Base-by-base conservation (phyloP, 352 stramenopile genomes). In the Globisporangium orthogonon region DNA sequence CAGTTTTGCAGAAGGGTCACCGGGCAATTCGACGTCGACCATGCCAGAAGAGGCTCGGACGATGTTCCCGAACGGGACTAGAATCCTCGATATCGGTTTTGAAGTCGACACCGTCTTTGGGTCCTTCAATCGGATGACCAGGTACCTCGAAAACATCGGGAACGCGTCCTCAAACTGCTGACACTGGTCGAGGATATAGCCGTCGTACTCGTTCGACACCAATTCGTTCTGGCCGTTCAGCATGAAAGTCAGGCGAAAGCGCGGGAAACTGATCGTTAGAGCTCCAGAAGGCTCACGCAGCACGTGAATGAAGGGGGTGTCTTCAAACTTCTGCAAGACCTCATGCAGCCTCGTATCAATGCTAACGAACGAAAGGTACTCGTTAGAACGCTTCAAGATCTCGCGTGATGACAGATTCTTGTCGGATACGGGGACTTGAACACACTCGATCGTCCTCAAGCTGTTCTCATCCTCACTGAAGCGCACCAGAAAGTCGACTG, bases 131-230 rank as follows among this genome's bases (percentile, higher is more conserved):
- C 57, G 30, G 2, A 85, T 43, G 0, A 80, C 47, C 1, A 85
- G 35, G 33, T 85, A 85, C 1, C 62, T 71, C 6, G 39, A 43
- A 14, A 85, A 83, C 4, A 67, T 60, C 9, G 62, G 61, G 4
- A 85, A 56, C 17, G 72, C 69, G 7, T 74, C 73, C 11, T 61
- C 60, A 4, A 84, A 69, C 30, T 81, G 71, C 56, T 86, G 74
- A 4, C 52, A 51, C 5, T 28, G 17, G 10, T 60, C 56, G 39
- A 89, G 61, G 0, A 68, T 7, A 17, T 77, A 86, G 0, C 74
- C 76, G 11, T 69, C 61, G 47, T 81, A 69, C 29, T 81, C 65
- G 9, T 60, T 37, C 1, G 73, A 84, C 9, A 53, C 50, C 0
- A 84, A 50, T 4, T 66, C 43, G 11, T 46, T 41, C 4, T 39